Conservation (phyloP, 225 moss, liverwort and hornwort species). For the Straminergon stramineum region DNA sequence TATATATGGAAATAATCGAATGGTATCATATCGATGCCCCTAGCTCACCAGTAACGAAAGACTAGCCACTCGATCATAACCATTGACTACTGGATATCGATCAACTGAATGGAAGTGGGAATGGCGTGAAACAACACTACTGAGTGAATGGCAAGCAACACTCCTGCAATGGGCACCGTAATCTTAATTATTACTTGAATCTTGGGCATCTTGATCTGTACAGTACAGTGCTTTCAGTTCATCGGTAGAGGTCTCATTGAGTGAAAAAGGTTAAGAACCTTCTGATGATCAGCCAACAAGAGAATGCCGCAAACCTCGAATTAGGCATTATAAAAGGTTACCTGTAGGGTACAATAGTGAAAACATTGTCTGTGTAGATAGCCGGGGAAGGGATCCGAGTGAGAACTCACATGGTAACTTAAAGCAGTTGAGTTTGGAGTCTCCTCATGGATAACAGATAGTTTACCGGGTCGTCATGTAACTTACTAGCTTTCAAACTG, state of each 20-base stretch:
- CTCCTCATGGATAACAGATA: neutral
- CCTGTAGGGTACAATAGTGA: neutral
- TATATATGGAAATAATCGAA: neutral
- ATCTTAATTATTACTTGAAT: neutral
- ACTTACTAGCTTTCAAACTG: neutral
- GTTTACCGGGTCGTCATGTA: neutral
- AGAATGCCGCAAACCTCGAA: neutral
- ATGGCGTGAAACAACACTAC: neutral
- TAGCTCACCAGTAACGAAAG: neutral
- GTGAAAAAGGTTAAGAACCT: neutral
- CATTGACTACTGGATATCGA: neutral
- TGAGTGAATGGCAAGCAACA: neutral
- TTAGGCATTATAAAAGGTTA: neutral
- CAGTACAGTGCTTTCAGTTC: neutral
- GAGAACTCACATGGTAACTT: neutral
- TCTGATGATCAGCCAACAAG: neutral
- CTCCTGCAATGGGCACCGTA: neutral
- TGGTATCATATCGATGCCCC: neutral
- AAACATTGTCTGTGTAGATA: neutral
- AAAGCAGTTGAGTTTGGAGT: neutral
- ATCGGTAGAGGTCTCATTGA: neutral
- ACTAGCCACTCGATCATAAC: neutral
- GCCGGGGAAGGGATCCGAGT: neutral
- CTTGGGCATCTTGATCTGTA: neutral
- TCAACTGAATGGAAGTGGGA: neutral